These are phyloP conservation scores for Buxus sempervirens DNA, from an alignment of 164 flowering plant species.

Conservation along the genomic window DNA sequence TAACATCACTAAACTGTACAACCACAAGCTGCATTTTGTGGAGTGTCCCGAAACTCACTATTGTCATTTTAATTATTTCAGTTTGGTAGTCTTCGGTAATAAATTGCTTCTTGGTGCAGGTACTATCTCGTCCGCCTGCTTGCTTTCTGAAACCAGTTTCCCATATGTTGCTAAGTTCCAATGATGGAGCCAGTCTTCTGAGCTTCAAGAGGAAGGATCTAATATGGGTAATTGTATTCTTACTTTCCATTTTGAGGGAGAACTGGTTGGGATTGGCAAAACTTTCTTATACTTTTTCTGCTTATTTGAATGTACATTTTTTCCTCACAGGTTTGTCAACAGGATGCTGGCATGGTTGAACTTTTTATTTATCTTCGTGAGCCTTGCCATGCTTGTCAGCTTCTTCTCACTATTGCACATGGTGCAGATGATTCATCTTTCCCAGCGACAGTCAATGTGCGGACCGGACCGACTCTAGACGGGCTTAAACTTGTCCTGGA, in stretches of 20 bases:
- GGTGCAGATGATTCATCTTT: constrained; percentile 93
- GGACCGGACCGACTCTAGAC: constrained; percentile 80
- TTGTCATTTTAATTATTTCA: neutral
- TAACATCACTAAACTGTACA: neutral
- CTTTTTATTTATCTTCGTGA: constrained; percentile 81
- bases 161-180: constrained; percentile 45
- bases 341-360: constrained; percentile 35
- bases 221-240: constrained; percentile 58
- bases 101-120: constrained; percentile 35
- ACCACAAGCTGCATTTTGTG: neutral
- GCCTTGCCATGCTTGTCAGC: constrained; percentile 46
- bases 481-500: constrained; percentile 83
- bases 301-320: too few species aligned
- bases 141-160: constrained; percentile 73
- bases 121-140: constrained; percentile 61
- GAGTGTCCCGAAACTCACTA: neutral
- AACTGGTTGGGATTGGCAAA: too few species aligned
- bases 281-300: too few species aligned
- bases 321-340: too few species aligned
- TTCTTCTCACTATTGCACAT: constrained; percentile 89
- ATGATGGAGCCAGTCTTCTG: constrained; percentile 51
- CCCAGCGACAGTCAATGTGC: constrained; percentile 85
- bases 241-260: neutral
- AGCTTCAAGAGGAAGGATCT: constrained; percentile 78
- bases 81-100: constrained; percentile 7